A percentile compares a stretch with the other conserved stretches of the same genome.
Evolutionary conservation across 2,329 filamentous ascomycete species (phyloP).

Genomic region (Cryphonectria japonica): DNA sequence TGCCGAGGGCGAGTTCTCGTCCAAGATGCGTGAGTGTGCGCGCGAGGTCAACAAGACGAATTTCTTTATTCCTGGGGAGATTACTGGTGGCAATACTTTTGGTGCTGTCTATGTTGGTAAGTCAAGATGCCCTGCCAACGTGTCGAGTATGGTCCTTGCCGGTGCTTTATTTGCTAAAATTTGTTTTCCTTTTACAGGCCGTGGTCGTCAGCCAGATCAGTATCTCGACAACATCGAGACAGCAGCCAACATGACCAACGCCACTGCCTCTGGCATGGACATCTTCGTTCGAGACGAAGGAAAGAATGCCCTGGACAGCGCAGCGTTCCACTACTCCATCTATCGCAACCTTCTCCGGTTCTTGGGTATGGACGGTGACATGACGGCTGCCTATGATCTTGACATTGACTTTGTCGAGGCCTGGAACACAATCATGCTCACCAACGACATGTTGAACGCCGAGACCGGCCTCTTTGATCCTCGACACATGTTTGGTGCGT

Average conservation of each 20-base stretch:
- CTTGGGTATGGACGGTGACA: conserved; percentile 39
- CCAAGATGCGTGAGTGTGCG: conserved; percentile 60
- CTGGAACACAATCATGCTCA: conserved; percentile 60
- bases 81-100: conserved; percentile 63
- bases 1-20: conserved; percentile 60
- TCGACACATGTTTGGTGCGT: conserved; percentile 65
- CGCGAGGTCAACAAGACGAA: conserved; percentile 59
- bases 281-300: conserved; percentile 61
- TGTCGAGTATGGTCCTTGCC: too few species aligned
- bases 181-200: conserved; percentile 28
- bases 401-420: conserved; percentile 47
- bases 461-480: conserved; percentile 66
- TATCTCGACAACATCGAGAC: conserved; percentile 27
- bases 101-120: conserved; percentile 61
- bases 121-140: neutral
- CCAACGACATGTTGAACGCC: conserved; percentile 63
- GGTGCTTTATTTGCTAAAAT: too few species aligned
- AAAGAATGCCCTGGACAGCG: conserved; percentile 49
- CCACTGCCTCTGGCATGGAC: conserved; percentile 24
- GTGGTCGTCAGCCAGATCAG: conserved; percentile 52
- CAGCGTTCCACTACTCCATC: conserved; percentile 46
- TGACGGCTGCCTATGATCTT: conserved; percentile 39
- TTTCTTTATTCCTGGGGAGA: conserved; percentile 66
- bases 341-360: conserved; percentile 39
- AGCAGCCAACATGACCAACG: conserved; percentile 30